phyloP scores from a whole-genome alignment of 257 asterid genomes.

The Jasminum sambac region DNA sequence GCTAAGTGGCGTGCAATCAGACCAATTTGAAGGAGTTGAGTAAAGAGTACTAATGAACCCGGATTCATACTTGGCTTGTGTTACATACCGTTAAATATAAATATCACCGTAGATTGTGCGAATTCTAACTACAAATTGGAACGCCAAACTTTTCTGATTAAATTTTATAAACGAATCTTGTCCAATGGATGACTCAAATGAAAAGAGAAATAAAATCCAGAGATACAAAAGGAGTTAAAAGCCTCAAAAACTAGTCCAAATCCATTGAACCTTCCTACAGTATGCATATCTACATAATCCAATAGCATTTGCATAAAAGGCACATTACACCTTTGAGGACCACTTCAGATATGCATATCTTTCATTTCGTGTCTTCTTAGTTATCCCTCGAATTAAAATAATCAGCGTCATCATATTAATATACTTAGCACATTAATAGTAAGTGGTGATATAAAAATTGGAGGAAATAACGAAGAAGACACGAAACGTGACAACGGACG shows the following conservation, averaged over 20 bases:
- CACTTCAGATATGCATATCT: background rate
- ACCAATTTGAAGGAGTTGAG: background rate
- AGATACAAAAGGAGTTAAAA: background rate
- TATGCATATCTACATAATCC: background rate
- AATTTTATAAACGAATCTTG: background rate
- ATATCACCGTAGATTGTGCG: background rate
- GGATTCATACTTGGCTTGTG: background rate
- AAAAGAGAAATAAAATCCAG: background rate
- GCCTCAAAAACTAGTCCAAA: background rate
- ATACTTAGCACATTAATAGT: too few species aligned
- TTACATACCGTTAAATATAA: background rate
- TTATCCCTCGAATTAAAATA: too few species aligned
- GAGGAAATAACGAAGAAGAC: too few species aligned
- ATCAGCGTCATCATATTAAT: too few species aligned
- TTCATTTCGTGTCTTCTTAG: too few species aligned
- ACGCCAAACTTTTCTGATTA: background rate
- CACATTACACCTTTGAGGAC: background rate
- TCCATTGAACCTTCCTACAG: conserved; percentile 1
- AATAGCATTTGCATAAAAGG: background rate
- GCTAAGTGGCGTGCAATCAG: background rate
- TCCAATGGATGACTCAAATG: background rate
- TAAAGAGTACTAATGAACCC: background rate
- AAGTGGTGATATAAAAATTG: too few species aligned
- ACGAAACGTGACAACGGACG: too few species aligned
- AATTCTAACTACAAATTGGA: background rate